Base-by-base conservation (phyloP, 768 basidiomycete species). In the Suillus weaverae region DNA sequence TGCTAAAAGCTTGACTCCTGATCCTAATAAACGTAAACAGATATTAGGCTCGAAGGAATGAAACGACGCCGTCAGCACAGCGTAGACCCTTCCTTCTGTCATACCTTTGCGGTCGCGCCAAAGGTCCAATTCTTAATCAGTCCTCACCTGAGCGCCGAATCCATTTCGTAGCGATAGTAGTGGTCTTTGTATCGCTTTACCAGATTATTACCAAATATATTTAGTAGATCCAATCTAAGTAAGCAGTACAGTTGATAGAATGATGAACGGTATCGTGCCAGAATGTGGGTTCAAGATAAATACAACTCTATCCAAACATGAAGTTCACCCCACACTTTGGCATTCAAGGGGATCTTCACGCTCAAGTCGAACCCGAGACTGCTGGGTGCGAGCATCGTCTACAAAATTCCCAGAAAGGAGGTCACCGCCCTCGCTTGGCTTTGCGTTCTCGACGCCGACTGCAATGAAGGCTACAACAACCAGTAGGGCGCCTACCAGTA, bases 401-500 rank as follows among this genome's bases (percentile, higher is more conserved):
- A 48, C 56, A 7, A 46, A 33, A 26, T 66, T 63, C 22, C 38
- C 62, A 44, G 26, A 53, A n/a, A 59, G 60, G n/a, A 66, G 33
- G 39, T 57, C 46, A 36, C 60, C 59, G 35, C 61, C 60, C 62
- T 79, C 84, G 68, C 77, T 81, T 8, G 81, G 77, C 76, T 82
- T 67, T 50, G 76, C 74, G 74, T 85, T 81, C 69, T 85, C 82
- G 44, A 85, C 64, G 9, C 92, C 94, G 62, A 94, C 84, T 41
- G 84, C 81, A n/a, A 90, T 81, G 71, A 97, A 97, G 66, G 88
- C 89, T 22, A 83, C 72, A 10, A 96, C 77, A 7, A 97, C 95
- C 53, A 97, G 76, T 6, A 81, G 65, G 1, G 94, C 95, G 11
- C 96, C 96, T 11, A 87, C 35, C 35, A 94, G 76, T 20, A 92